A percentile compares a stretch with the other conserved stretches of the same genome.
phyloP scores from a whole-genome alignment of 139 green algal species.

The Chlamydomonas sphaeroides region DNA sequence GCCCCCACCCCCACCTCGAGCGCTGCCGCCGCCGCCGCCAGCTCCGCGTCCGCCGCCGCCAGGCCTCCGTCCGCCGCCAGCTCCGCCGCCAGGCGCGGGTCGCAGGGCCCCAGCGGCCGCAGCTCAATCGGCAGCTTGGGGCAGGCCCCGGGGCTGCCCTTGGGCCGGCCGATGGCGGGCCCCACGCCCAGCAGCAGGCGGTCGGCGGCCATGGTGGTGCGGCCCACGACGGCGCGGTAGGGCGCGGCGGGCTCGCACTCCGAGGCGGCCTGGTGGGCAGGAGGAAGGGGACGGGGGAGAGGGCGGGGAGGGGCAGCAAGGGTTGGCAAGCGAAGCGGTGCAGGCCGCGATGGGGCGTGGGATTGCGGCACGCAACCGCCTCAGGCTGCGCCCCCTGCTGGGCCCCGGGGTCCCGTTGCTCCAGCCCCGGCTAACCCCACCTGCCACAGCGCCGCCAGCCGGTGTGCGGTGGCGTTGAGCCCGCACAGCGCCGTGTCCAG shows the following conservation, averaged over 20 bases:
- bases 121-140: neutral
- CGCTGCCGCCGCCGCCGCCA: slow-evolving; percentile 8
- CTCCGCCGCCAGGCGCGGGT: neutral
- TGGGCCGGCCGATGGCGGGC: neutral
- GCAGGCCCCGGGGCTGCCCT: neutral
- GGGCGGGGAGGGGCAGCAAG: no score
- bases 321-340: no score
- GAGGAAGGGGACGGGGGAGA: no score
- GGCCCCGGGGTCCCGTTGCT: no score
- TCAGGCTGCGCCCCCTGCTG: no score
- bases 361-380: no score
- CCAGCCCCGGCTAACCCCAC: no score
- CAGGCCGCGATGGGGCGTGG: no score
- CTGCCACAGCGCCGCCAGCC: slow-evolving; percentile 3
- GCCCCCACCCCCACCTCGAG: neutral
- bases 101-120: neutral
- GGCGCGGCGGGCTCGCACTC: slow-evolving; percentile 6
- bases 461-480: slow-evolving; percentile 4
- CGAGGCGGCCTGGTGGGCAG: no score
- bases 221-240: neutral
- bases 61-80: neutral
- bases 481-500: slow-evolving; percentile 5
- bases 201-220: slow-evolving; percentile 23
- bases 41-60: neutral
- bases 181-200: slow-evolving; percentile 8